Evolutionary conservation across 306 rosid genomes (phyloP), one percentile per base, ranked within the genome.

Genomic region (Prunus fruticosa): DNA sequence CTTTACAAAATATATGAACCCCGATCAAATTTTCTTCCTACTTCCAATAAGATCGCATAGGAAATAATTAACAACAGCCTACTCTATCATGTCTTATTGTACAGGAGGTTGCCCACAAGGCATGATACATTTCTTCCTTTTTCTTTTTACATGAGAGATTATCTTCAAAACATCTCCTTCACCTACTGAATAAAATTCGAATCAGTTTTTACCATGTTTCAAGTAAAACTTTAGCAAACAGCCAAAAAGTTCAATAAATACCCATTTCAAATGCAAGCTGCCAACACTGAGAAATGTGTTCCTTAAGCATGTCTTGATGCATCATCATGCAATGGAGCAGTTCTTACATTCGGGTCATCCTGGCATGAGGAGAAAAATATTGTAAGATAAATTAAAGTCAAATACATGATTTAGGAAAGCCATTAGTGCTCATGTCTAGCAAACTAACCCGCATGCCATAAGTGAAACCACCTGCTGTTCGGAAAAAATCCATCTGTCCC

Each of bases 401-500:
- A 72, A 64, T 72, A n/a, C 56, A 27, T 10, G 20, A 64, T 22
- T 28, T 12, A n/a, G 20, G 71, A 56, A 72, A 67, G 23, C 20
- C 5, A 69, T 13, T 71, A 25, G 46, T 57, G 56, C 10, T 75
- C 78, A 70, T 4, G 78, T 58, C 57, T 34, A 41, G 64, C 47
- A 78, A 66, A 89, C 97, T 87, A 81, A 95, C 99, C 89, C 99
- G 96, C 67, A 95, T 89, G 73, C 90, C 79, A 76, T 92, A 95
- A 70, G 97, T 19, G 85, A 84, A 95, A 83, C 91, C 74, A 34
- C 95, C 67, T 23, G 88, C 63, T 15, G 88, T 53, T 78, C 99
- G 89, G 80, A 92, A 88, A 84, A 92, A 95, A 76, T 95, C 99
- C 92, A 92, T 87, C 58, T 94, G 98, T 78, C 93, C 97, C 99